Percentiles rank a stretch among this genome's conserved stretches.
phyloP scores from a whole-genome alignment of 2,329 filamentous ascomycete species.

The Shiraia sp. region DNA sequence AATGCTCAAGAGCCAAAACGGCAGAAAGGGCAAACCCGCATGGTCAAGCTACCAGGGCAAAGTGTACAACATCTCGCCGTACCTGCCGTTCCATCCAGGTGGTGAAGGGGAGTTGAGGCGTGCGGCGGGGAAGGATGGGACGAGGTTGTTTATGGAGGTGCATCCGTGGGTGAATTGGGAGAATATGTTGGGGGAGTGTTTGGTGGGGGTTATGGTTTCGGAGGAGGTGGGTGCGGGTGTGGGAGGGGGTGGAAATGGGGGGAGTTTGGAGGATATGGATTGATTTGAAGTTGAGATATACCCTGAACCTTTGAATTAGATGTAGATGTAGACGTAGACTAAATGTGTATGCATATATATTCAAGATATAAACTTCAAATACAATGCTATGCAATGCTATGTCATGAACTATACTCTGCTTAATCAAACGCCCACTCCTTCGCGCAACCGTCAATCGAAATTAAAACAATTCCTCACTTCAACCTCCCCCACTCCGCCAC shows the following conservation, averaged over 20 bases:
- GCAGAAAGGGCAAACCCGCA: conserved; percentile 80
- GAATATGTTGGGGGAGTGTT: conserved; percentile 64
- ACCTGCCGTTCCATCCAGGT: conserved; percentile 60
- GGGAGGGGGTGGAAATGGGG: conserved; percentile 28
- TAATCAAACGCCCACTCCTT: no score
- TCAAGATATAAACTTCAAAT: no score
- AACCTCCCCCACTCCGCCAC: conserved; percentile 54
- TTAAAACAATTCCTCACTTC: conserved; percentile 12
- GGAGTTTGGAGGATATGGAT: conserved; percentile 64
- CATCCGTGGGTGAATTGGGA: conserved; percentile 73
- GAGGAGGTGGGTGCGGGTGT: conserved; percentile 51
- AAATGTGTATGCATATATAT: no score
- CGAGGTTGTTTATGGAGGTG: conserved; percentile 64
- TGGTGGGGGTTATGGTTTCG: conserved; percentile 64
- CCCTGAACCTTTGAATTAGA: no score
- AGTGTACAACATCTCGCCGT: conserved; percentile 42
- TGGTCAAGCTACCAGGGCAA: conserved; percentile 90
- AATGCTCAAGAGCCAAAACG: conserved; percentile 76
- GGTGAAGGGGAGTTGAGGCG: conserved; percentile 82
- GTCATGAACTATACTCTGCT: no score
- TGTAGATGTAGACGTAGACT: no score
- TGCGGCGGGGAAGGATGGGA: conserved; percentile 71
- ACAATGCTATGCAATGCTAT: no score
- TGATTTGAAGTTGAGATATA: no score
- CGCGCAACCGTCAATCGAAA: no score